These are phyloP conservation scores for Sporothrix globosa DNA, from an alignment of 2,329 filamentous ascomycete species.

Conservation along the genomic window DNA sequence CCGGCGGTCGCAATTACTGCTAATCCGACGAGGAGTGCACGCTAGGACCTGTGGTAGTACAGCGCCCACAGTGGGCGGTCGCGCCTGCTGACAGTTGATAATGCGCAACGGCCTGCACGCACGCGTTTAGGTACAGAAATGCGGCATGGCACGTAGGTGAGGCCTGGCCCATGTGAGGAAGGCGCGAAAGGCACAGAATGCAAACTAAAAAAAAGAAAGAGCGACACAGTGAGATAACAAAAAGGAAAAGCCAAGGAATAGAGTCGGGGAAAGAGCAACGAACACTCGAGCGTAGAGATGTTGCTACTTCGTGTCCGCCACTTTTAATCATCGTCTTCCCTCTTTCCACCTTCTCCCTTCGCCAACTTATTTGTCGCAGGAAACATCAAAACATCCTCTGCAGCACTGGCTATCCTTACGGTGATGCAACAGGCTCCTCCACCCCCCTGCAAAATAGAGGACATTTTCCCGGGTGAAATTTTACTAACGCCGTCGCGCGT, in stretches of 20 bases:
- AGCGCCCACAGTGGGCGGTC: conserved; percentile 14
- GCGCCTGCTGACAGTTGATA: neutral
- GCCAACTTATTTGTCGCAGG: neutral
- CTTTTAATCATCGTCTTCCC: neutral
- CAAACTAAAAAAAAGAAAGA: too few species aligned
- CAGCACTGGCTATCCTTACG: neutral
- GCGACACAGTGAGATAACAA: too few species aligned
- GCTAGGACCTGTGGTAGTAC: conserved; percentile 15
- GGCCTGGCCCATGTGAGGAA: conserved; percentile 8
- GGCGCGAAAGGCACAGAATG: neutral
- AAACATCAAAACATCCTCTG: neutral
- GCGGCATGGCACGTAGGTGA: conserved; percentile 1
- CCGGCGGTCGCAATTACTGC: conserved; percentile 32
- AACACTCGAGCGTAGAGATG: neutral
- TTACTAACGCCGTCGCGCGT: conserved; percentile 29
- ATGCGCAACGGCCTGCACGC: neutral
- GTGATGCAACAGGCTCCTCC: neutral
- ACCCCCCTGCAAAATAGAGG: conserved; percentile 21
- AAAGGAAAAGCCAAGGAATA: neutral
- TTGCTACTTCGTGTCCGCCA: neutral
- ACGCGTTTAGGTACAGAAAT: conserved; percentile 20
- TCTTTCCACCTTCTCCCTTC: neutral
- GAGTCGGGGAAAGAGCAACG: neutral
- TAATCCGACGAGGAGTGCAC: conserved; percentile 23
- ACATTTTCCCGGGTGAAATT: conserved; percentile 26